Base-by-base conservation (phyloP, 78 protist genomes). In the Mastigamoeba balamuthi region DNA sequence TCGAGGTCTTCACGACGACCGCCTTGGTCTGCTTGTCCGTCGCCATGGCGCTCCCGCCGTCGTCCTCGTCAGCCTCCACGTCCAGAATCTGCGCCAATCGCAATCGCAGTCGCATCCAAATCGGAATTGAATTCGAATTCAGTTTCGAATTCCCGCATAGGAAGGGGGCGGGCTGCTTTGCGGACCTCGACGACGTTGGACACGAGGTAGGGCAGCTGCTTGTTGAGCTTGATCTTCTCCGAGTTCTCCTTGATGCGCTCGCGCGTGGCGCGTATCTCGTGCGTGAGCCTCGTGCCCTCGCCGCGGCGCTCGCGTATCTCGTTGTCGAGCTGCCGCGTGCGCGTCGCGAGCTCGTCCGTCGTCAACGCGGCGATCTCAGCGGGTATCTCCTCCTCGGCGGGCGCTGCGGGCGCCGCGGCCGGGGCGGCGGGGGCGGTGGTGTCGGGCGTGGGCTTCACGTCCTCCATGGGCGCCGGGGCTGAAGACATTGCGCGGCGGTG, bases 151-250 rank as follows among this genome's bases (percentile, higher is more conserved):
- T 3, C 23, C 39, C 10, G 17, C 39, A 68, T 43, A 66, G 28
- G 3, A 66, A 27, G 28, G n/a, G 28, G 52, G 44, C 30, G 35
- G 63, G 41, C 6, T 4, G 35, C 29, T 35, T 38, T 39, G 48
- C 76, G 30, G 7, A 98, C 86, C 91, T 98, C 99, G 6, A 94
- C 98, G 30, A 97, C 84, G 78, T 91, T 94, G 8, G 92, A 92
- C 1, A 98, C 99, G 1, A 97, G 91, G 76, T 94, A 95, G 30
- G 99, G 99, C 28, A 98, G 87, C 73, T 92, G 93, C 81, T 86
- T 85, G 91, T 98, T 90, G 43, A 93, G 73, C 69, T 95, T 93
- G 73, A 98, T 88, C 69, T 95, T 92, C 29, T 92, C 94, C 6
- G 37, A 42, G 87, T 96, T 98, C 40, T 94, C 99, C 77, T 92